Base-by-base conservation (phyloP, 108 stramenopile genomes). In the Stephanodiscus minutulus region DNA sequence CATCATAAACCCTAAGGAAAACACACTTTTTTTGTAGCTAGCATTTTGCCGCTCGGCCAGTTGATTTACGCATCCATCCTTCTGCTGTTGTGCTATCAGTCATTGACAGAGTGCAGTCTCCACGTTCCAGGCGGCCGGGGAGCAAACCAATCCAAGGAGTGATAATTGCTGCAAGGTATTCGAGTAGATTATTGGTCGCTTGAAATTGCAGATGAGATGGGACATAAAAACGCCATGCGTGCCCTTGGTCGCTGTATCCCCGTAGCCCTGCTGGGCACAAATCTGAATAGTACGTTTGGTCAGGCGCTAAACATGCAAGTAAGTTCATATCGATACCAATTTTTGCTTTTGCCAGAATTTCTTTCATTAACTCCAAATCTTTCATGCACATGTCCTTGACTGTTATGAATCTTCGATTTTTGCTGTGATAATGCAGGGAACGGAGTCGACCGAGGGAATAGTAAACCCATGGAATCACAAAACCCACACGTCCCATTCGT, bases 41-140 rank as follows among this genome's bases (percentile, higher is more conserved):
- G n/a, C n/a, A n/a, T n/a, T n/a, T n/a, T n/a, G n/a, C n/a, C n/a
- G n/a, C n/a, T n/a, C n/a, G n/a, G n/a, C n/a, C n/a, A n/a, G n/a
- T 64, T 56, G 72, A 28, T 20, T 73, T 73, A 1, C 39, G 4
- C 11, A 21, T 10, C 64, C 72, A 65, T 37, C 50, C 72, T 31
- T 57, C 64, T 24, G 54, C 22, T 0, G 66, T 67, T 5, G 13
- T 29, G 53, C 53, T 67, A 15, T 67, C 66, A 3, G 66, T 67
- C 66, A 57, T 54, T 4, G 66, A 54, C 5, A 67, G 66, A 4
- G 29, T 11, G 53, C 66, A 67, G 66, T 28, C 52, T 11, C 52
- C 29, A 27, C 3, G 66, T 15, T 17, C 5, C 1, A 67, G 37
- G 28, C 29, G 52, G 4, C 18, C 66, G 15, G 5, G 3, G 4